These are phyloP conservation scores for Sequoiadendron giganteum DNA, from an alignment of 75 land plant species.

Conservation along the genomic window DNA sequence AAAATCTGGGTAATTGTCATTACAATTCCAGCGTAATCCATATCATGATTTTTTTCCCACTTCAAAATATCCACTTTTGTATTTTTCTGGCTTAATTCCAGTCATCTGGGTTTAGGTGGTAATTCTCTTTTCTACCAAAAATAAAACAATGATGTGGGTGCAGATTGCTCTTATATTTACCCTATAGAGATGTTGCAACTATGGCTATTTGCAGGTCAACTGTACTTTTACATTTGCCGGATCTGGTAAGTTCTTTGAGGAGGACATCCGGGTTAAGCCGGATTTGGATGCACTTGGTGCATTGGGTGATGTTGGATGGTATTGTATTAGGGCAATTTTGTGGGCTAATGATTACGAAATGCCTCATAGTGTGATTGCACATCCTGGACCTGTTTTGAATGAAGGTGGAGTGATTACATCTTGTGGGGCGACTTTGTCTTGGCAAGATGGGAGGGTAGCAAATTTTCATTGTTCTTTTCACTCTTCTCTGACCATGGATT, in stretches of 20 bases:
- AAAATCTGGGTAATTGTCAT: too few species aligned
- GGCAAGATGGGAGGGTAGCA: too few species aligned
- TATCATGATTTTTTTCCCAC: not conserved
- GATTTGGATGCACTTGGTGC: not conserved
- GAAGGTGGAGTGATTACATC: too few species aligned
- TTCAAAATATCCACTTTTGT: too few species aligned
- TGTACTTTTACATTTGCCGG: not conserved
- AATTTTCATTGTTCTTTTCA: constrained; percentile 37
- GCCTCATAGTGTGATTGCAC: too few species aligned
- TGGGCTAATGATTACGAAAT: too few species aligned
- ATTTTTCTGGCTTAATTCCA: not conserved
- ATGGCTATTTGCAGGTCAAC: constrained; percentile 3
- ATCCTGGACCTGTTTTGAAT: too few species aligned
- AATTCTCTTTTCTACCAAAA: not conserved
- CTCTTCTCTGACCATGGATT: constrained; percentile 54
- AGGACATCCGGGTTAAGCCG: not conserved
- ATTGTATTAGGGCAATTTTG: too few species aligned
- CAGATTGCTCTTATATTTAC: not conserved
- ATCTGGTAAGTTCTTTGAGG: too few species aligned
- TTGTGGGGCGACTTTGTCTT: too few species aligned
- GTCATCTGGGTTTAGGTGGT: not conserved
- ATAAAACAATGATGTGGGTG: not conserved
- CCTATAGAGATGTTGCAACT: not conserved
- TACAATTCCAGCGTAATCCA: too few species aligned
- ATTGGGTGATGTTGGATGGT: constrained; percentile 17